Evolutionary conservation across 768 basidiomycete species (phyloP).

Genomic region (Lentinula aciculospora): DNA sequence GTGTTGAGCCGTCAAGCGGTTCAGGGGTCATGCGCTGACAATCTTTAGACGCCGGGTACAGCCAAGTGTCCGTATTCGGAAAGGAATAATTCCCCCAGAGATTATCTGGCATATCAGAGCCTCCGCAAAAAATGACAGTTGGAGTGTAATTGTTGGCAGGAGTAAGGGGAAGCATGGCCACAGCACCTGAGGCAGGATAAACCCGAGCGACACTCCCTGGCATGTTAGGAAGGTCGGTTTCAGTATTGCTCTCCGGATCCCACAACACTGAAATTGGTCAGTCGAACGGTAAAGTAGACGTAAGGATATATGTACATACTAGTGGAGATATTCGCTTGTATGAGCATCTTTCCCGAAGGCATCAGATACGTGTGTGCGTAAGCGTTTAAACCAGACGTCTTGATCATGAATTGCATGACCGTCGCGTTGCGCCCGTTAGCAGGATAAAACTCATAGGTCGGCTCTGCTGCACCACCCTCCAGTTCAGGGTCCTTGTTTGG

Average conservation of each 20-base stretch:
- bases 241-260: constrained; percentile 52
- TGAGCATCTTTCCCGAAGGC: constrained; percentile 71
- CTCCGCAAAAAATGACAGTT: constrained; percentile 88
- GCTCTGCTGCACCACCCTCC: constrained; percentile 71
- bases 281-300: constrained; percentile 7
- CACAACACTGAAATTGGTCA: constrained; percentile 28
- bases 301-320: constrained; percentile 35
- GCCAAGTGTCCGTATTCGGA: constrained; percentile 71
- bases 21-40: constrained; percentile 88
- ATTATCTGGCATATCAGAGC: constrained; percentile 67
- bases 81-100: constrained; percentile 74
- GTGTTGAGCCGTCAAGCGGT: constrained; percentile 57
- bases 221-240: constrained; percentile 67
- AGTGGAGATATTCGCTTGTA: constrained; percentile 79
- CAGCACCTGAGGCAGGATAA: constrained; percentile 86
- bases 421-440: constrained; percentile 40
- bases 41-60: constrained; percentile 60
- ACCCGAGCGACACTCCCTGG: constrained; percentile 70
- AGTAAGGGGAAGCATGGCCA: constrained; percentile 87
- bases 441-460: constrained; percentile 82
- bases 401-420: constrained; percentile 60
- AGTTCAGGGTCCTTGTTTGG: constrained; percentile 58
- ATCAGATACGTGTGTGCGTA: constrained; percentile 74
- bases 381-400: constrained; percentile 72
- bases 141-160: constrained; percentile 84